A percentile compares a stretch with the other conserved stretches of the same genome.
phyloP scores from a whole-genome alignment of 106 monocot species.

The Xerophyta viscosa region DNA sequence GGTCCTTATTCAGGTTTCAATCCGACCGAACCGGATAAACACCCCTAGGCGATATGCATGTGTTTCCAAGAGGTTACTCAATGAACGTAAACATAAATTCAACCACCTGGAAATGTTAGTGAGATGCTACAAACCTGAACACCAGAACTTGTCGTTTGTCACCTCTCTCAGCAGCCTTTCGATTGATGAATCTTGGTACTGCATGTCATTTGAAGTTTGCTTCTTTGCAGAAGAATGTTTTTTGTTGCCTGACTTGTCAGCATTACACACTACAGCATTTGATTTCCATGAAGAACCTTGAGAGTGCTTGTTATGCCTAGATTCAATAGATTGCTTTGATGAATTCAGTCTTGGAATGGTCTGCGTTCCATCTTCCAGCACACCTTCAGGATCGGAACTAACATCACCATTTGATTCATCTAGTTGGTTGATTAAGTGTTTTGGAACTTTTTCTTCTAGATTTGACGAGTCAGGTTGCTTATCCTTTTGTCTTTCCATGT shows the following conservation, averaged over 20 bases:
- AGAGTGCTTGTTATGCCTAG: slow-evolving; percentile 31
- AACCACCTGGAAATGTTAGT: slow-evolving; percentile 86
- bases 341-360: slow-evolving; percentile 30
- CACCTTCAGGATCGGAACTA: slow-evolving; percentile 12
- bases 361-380: slow-evolving; percentile 26
- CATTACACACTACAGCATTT: slow-evolving; percentile 13
- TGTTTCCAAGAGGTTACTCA: not conserved
- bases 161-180: slow-evolving; percentile 88
- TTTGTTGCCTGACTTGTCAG: slow-evolving; percentile 50
- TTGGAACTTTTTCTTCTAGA: slow-evolving; percentile 22
- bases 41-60: no score
- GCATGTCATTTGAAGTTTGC: slow-evolving; percentile 33
- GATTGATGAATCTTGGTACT: slow-evolving; percentile 79
- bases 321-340: slow-evolving; percentile 51
- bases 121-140: no score
- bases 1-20: no score
- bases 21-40: no score
- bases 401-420: slow-evolving; percentile 60
- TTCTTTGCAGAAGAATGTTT: slow-evolving; percentile 62
- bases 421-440: slow-evolving; percentile 32
- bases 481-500: slow-evolving; percentile 28
- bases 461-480: slow-evolving; percentile 24
- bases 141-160: slow-evolving; percentile 97
- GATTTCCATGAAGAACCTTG: slow-evolving; percentile 28
- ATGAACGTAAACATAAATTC: not conserved